Evolutionary conservation across 2,329 filamentous ascomycete genomes (phyloP).

Genomic region (Aspergillus chevalieri): DNA sequence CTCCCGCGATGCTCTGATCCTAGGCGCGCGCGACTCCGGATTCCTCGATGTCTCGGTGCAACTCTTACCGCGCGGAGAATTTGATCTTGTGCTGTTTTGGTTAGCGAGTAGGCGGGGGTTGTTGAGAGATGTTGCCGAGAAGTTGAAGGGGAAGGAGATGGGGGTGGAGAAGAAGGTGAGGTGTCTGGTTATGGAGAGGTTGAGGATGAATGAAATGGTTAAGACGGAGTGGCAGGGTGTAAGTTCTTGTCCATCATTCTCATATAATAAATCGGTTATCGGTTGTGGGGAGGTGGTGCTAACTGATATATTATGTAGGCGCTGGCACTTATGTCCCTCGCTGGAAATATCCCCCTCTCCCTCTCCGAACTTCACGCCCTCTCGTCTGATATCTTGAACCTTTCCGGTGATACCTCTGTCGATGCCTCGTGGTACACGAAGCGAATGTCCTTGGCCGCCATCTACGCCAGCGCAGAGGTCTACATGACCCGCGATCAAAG

Average conservation of each 20-base stretch:
- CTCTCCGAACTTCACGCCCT: slow-evolving; percentile 72
- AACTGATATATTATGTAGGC: slow-evolving; percentile 49
- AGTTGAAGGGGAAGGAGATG: slow-evolving; percentile 22
- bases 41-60: slow-evolving; percentile 83
- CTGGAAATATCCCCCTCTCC: slow-evolving; percentile 67
- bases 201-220: slow-evolving; percentile 67
- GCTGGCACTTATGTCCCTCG: slow-evolving; percentile 82
- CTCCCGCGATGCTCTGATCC: slow-evolving; percentile 62
- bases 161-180: slow-evolving; percentile 60
- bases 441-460: slow-evolving; percentile 54
- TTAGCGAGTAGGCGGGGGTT: slow-evolving; percentile 35
- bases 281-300: slow-evolving; percentile 3
- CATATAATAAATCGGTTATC: too few species aligned
- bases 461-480: slow-evolving; percentile 76
- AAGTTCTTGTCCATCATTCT: slow-evolving; percentile 21
- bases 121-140: slow-evolving; percentile 22
- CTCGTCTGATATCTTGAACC: slow-evolving; percentile 86
- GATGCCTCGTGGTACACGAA: slow-evolving; percentile 86
- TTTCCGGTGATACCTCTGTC: slow-evolving; percentile 74
- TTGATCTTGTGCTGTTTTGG: slow-evolving; percentile 62
- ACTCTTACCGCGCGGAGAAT: slow-evolving; percentile 70
- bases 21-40: slow-evolving; percentile 75
- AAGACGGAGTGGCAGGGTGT: slow-evolving; percentile 84
- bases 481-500: slow-evolving; percentile 91
- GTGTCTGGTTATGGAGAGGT: slow-evolving; percentile 65